Base-by-base conservation (phyloP, 1,284 basidiomycete genomes). In the Meira miltonrushii region DNA sequence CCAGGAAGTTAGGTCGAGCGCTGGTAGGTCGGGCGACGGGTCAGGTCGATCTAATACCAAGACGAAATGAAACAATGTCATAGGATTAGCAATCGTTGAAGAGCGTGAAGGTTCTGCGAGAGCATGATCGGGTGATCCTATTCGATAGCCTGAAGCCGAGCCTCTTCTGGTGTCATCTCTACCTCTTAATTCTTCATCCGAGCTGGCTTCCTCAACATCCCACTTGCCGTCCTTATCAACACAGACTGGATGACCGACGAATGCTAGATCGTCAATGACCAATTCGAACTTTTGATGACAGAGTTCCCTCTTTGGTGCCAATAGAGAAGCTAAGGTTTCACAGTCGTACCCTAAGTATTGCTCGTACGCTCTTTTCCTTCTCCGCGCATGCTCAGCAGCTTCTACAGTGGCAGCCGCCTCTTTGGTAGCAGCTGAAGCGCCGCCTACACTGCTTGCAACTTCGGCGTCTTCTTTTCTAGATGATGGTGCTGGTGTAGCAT, bases 201-300 rank as follows among this genome's bases (percentile, higher is more conserved):
- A 28, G 23, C 55, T 55, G 17, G 8, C 19, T n/a, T 47, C 54
- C 1, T 50, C 41, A 0, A 51, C 46, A 17, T 58, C 67, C 62
- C 67, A 69, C 6, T 39, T 41, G 1, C 63, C 66, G 5, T 38
- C 41, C 46, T 82, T 72, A 38, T 88, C 87, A 10, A 86, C 84
- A 69, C 87, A 88, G 1, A 97, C 91, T 0, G 94, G 94, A 78
- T 97, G 93, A 0, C 94, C 94, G 41, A 97, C 83, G 75, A 97
- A 97, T 1, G 87, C 89, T n/a, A 97, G 83, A 70, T 93, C 88
- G 72, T 97, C 92, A 19, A 96, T 87, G 47, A 89, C 80, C 28
- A 98, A 84, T 78, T 95, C 92, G 74, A 96, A 97, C 74, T 91
- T 91, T 76, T 92, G 90, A 79, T 97, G 91, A 74, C 92, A 95